Percentiles rank a stretch among this genome's conserved stretches.
These are phyloP conservation scores for Phytophthora palmivora DNA, from an alignment of 352 stramenopile genomes.

Conservation along the genomic window DNA sequence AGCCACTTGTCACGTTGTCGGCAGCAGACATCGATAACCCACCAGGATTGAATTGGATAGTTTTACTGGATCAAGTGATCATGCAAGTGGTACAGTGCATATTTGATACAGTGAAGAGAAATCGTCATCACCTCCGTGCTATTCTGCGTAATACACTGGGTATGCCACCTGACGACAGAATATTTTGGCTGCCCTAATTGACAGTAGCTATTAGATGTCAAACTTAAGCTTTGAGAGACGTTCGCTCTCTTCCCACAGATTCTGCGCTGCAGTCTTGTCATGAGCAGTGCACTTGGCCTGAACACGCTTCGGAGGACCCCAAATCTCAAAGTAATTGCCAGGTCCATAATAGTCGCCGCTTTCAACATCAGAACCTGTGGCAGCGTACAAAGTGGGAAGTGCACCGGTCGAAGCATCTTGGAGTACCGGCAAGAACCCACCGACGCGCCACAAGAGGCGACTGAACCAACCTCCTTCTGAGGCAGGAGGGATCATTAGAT, in stretches of 20 bases:
- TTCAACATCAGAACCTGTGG: constrained; percentile 35
- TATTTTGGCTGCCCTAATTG: too few relatives aligned
- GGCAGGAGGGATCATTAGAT: constrained; percentile 17
- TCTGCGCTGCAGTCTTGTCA: constrained; percentile 17
- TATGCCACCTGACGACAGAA: too few relatives aligned
- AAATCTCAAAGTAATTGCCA: constrained; percentile 38
- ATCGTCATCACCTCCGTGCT: too few relatives aligned
- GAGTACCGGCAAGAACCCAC: background rate
- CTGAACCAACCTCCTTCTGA: constrained; percentile 24
- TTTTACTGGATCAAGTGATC: too few relatives aligned
- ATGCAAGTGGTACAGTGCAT: too few relatives aligned
- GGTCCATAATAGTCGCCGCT: constrained; percentile 57
- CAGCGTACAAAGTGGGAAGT: constrained; percentile 55
- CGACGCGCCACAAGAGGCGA: constrained; percentile 9
- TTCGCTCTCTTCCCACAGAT: constrained; percentile 41
- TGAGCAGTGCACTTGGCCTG: constrained; percentile 18
- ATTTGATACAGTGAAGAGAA: too few relatives aligned
- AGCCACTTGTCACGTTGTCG: too few relatives aligned
- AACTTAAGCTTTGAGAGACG: constrained; percentile 31
- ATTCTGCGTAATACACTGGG: too few relatives aligned
- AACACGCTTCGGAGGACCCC: constrained; percentile 41
- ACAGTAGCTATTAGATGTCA: too few relatives aligned
- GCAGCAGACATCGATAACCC: too few relatives aligned
- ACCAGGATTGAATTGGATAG: too few relatives aligned
- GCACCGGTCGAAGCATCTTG: constrained; percentile 38